These are phyloP conservation scores for Trichoderma guizhouense DNA, from an alignment of 2,329 filamentous ascomycete genomes.

Conservation along the genomic window DNA sequence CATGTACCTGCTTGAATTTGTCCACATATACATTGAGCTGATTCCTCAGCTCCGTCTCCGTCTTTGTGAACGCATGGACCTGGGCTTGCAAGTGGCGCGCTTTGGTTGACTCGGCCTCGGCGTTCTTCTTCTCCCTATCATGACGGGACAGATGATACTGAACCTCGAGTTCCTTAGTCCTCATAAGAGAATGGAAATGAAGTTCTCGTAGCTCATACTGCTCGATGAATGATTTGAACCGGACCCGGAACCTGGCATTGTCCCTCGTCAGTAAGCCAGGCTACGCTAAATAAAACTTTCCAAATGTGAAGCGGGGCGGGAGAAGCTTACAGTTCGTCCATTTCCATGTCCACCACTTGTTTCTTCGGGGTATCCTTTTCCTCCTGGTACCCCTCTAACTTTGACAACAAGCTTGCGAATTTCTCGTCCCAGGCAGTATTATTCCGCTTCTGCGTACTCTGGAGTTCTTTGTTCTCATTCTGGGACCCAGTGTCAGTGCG, in stretches of 20 bases:
- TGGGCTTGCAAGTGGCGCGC: slow-evolving; percentile 85
- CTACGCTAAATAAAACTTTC: background rate
- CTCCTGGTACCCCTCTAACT: slow-evolving; percentile 84
- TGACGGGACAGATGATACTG: slow-evolving; percentile 85
- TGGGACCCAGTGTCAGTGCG: slow-evolving; percentile 36
- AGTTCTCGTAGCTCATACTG: slow-evolving; percentile 95
- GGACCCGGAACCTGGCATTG: slow-evolving; percentile 66
- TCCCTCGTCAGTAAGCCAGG: background rate
- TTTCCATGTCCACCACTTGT: slow-evolving; percentile 77
- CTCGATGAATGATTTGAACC: slow-evolving; percentile 93
- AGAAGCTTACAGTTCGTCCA: slow-evolving; percentile 76
- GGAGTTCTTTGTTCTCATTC: slow-evolving; percentile 90
- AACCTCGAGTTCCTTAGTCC: slow-evolving; percentile 93
- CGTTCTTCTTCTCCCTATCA: slow-evolving; percentile 84
- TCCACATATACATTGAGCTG: slow-evolving; percentile 98
- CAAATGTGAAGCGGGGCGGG: background rate
- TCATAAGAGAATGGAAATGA: slow-evolving; percentile 87
- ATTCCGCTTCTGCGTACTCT: slow-evolving; percentile 80
- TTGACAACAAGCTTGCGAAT: slow-evolving; percentile 73
- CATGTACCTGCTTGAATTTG: slow-evolving; percentile 95
- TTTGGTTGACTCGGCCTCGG: slow-evolving; percentile 75
- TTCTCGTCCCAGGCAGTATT: slow-evolving; percentile 81
- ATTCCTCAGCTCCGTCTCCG: slow-evolving; percentile 86
- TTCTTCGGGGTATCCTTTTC: slow-evolving; percentile 80
- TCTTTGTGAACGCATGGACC: slow-evolving; percentile 93